These are phyloP conservation scores for Aspergillus hiratsukae DNA, from an alignment of 2,329 filamentous ascomycete genomes.

Conservation along the genomic window DNA sequence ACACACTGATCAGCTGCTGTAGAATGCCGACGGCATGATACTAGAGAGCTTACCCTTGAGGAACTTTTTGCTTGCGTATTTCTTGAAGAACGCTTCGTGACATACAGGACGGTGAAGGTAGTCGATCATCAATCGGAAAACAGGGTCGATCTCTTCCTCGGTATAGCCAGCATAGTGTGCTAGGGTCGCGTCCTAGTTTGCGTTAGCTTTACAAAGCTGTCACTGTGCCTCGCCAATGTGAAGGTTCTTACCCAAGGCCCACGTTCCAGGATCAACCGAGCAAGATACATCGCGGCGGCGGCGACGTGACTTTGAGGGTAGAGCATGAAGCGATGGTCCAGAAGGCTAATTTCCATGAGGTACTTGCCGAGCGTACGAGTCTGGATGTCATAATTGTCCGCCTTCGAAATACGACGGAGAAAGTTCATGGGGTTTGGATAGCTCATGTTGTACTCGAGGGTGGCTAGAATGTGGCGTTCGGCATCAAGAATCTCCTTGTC, in stretches of 20 bases:
- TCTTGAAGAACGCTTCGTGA: conserved; percentile 99
- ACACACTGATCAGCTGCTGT: conserved; percentile 18
- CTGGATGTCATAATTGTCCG: conserved; percentile 98
- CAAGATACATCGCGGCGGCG: conserved; percentile 90
- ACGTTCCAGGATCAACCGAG: conserved; percentile 82
- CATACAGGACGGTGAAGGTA: conserved; percentile 86
- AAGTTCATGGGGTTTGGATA: conserved; percentile 99
- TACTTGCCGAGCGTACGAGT: conserved; percentile 97
- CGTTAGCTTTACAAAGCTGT: conserved; percentile 16
- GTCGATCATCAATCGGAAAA: conserved; percentile 92
- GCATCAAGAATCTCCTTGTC: conserved; percentile 94
- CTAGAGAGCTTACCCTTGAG: conserved; percentile 72
- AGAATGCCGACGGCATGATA: not conserved
- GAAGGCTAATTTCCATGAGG: conserved; percentile 90
- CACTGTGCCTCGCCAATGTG: not conserved
- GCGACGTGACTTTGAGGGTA: conserved; percentile 87
- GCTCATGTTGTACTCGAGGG: conserved; percentile 93
- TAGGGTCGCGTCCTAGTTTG: conserved; percentile 68
- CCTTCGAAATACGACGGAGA: conserved; percentile 95
- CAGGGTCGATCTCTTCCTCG: conserved; percentile 87
- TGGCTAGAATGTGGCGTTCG: conserved; percentile 89
- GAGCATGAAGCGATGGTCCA: conserved; percentile 90
- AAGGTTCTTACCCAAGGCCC: conserved; percentile 74
- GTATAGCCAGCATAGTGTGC: conserved; percentile 89
- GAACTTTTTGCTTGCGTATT: conserved; percentile 99